Evolutionary conservation across 441 rosid genomes (phyloP), one percentile per base, ranked within the genome.

Genomic region (Corymbia citriodora): DNA sequence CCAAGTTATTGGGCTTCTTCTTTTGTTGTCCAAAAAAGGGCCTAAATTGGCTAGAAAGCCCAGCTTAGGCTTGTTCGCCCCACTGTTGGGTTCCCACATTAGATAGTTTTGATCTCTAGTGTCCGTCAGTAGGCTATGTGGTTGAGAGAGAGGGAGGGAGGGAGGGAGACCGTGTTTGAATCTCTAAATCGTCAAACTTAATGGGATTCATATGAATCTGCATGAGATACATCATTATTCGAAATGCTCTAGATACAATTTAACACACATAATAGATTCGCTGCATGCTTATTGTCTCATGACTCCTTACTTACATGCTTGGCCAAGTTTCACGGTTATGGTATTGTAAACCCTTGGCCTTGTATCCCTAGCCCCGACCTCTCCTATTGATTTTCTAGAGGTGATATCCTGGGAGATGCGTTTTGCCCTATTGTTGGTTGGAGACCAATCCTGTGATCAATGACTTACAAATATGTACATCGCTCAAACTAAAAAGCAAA

Each of bases 151-250:
- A n/a, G n/a, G n/a, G n/a, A 33, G 18, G 29, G 70, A 61, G 40
- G 16, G 5, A 65, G 18, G 68, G 17, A 29, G 16, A 63, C 0
- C 4, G 17, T 4, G 45, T 16, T 0, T 68, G 2, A 68, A 68
- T 9, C 2, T 16, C 0, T 68, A 1, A 68, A 68, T 9, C 2
- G 45, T 36, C 12, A 1, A 72, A 59, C 11, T n/a, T 6, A 25
- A 72, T 36, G 0, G 27, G n/a, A 59, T 59, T 14, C 23, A 8
- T n/a, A 10, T 31, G 2, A 0, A 72, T 40, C 0, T 8, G 12
- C 27, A 19, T 36, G 25, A 36, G 0, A 10, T 68, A 8, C 82
- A 10, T 14, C 82, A 10, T 14, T 21, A 19, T 36, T 18, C 5
- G 27, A 33, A 19, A 18, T 9, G 8, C 3, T 72, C 2, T 33